Base-by-base conservation (phyloP, 352 stramenopile species). In the Pythium pyrilobum region DNA sequence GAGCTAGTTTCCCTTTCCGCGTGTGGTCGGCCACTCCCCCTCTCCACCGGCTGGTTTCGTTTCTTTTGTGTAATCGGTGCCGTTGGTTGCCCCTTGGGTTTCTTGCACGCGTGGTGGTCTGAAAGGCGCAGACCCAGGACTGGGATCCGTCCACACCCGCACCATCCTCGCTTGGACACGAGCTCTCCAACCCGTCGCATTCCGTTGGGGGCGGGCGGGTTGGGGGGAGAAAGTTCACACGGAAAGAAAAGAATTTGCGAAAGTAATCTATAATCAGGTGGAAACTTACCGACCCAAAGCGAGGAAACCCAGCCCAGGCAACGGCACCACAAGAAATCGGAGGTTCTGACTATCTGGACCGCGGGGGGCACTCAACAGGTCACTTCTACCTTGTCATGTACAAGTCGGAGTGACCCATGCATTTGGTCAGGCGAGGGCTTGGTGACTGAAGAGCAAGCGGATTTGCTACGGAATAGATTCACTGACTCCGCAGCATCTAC, bases 81-180 rank as follows among this genome's bases (percentile, higher is more conserved):
- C 40, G 50, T 59, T 59, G 57, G 50, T 65, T 65, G 49, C 50
- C 34, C 44, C 53, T 48, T 53, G 50, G 24, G 38, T 51, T 52
- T 58, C 48, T 62, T 36, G 7, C 23, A n/a, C n/a, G 39, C 15
- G n/a, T 23, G 21, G 28, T 21, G 13, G 42, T 34, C 47, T 64
- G 56, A 64, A 33, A 64, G 56, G 20, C 34, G 21, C 27, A 36
- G 56, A 64, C 56, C 44, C 54, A 50, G 24, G 6, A 5, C 44
- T 38, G 15, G 44, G 44, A 9, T 47, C 55, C 36, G 25, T 50
- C 28, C 36, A 24, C 36, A 40, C 36, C 53, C 47, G 56, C 56
- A 34, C 48, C 56, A 64, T 64, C 56, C 41, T 47, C 42, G 44
- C 48, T 64, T 54, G 56, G 56, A 64, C 55, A 52, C 36, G 48